Base-by-base conservation (phyloP, 768 basidiomycete species). In the Phylloporus scabripes region DNA sequence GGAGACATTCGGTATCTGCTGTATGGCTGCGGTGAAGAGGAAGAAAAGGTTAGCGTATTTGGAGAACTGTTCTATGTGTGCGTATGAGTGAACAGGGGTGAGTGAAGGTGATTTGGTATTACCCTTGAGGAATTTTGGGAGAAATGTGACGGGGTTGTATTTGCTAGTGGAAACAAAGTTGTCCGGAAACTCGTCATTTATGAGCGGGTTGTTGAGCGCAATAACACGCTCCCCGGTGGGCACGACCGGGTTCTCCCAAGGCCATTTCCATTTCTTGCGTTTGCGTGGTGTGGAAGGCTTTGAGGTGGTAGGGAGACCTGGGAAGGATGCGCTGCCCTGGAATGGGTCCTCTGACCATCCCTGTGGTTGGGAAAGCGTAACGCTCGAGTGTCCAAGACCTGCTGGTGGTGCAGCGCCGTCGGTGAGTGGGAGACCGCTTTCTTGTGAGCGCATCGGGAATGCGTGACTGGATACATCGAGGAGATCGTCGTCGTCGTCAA, bases 1-100 rank as follows among this genome's bases (percentile, higher is more conserved):
- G 1, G 96, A 99, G 7, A 99, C 94, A 58, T 83, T 90, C 14
- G 96, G 96, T 56, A 99, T 93, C 72, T 99, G 96, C 62, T 98
- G 95, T 42, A 98, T 98, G 69, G 79, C 85, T 17, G 92, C 92
- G 26, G 95, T 97, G 74, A 99, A 98, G 50, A 99, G 75, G 77
- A 99, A 99, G 76, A 99, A 99, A 52, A 98, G 45, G 65, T 99
- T 98, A 57, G 96, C 95, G 65, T 97, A 97, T 80, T 96, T 92
- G 38, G 91, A 93, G 74, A 97, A 96, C 81, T 97, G 93, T 66
- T 95, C 94, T 95, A 70, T 6, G 43, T 24, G 23, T 12, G 5
- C 14, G 29, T 0, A 34, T 66, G 32, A 61, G 55, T 9, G 32
- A 14, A 23, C 5, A n/a, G 12, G 6, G 10, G 31, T 7, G 10